Base-by-base conservation (phyloP, 805 yeast genomes). In the Debaryomyces hansenii region DNA sequence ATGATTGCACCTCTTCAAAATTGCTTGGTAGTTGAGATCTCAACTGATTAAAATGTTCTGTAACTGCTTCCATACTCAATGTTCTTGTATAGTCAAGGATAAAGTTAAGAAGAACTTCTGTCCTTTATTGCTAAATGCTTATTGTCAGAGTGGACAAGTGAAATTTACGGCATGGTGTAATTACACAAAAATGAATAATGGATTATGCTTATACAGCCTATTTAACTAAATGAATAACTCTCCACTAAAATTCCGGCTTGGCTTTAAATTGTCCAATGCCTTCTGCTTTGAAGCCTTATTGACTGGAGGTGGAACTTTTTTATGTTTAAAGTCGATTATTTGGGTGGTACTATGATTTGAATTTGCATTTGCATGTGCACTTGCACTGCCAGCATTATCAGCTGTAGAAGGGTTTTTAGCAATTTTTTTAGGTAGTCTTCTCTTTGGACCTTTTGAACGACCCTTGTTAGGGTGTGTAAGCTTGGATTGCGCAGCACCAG, bases 391-490 rank as follows among this genome's bases (percentile, higher is more conserved):
- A 12, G 35, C 34, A 1, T 20, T 32, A 8, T 44, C 43, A n/a
- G 9, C 24, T 3, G 16, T 12, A 14, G 40, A 24, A 9, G 39
- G 37, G 10, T 42, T 18, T 14, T 18, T 44, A 8, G 34, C 33
- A 29, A 48, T 39, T 8, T 27, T 50, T 43, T 67, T 65, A 1
- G 83, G 83, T 15, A 75, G 62, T 41, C 75, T 63, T 50, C 84
- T 60, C 54, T 71, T 77, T 0, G 84, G 84, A 0, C 84, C 84
- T 45, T 66, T 73, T 14, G 82, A 64, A 44, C 84, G 62, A 0
- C 60, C 46, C 53, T 79, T 80, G 38, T 70, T 78, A 2, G 74
- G 59, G 56, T 79, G 83, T 0, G 62, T 62, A 39, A 79, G 60
- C 36, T 67, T 67, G 57, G 54, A 54, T 39, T 27, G 52, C 3